Conservation (phyloP, 2,329 filamentous ascomycete genomes). For the Microsporum canis region DNA sequence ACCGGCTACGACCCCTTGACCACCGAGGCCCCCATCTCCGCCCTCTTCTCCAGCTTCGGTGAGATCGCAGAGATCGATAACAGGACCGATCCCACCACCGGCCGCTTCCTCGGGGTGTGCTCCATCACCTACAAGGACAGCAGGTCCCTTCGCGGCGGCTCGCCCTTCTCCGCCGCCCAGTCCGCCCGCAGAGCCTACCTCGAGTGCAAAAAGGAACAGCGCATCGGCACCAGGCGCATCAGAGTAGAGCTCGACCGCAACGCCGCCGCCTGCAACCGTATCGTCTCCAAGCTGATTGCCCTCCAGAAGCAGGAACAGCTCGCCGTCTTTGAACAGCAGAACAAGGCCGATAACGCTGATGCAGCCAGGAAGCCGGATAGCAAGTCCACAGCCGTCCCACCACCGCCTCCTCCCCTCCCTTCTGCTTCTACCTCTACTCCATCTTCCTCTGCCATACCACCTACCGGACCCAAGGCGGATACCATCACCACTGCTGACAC, state of each 20-base stretch:
- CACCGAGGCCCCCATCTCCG: constrained; percentile 63
- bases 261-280: constrained; percentile 65
- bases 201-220: constrained; percentile 62
- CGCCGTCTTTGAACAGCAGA: constrained; percentile 15
- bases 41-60: constrained; percentile 68
- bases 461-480: constrained; percentile 5
- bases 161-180: constrained; percentile 56
- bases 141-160: constrained; percentile 40
- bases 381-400: background rate
- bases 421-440: background rate
- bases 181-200: constrained; percentile 69
- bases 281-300: constrained; percentile 64
- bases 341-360: background rate
- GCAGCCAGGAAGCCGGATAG: constrained; percentile 13
- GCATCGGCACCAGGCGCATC: constrained; percentile 65
- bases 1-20: constrained; percentile 92
- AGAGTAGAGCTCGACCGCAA: constrained; percentile 83
- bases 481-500: background rate
- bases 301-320: constrained; percentile 41
- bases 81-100: constrained; percentile 88
- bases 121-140: constrained; percentile 79
- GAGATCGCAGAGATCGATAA: constrained; percentile 87
- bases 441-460: background rate
- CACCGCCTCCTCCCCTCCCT: background rate
- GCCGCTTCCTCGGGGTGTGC: constrained; percentile 86